phyloP scores from a whole-genome alignment of 805 yeast genomes.

The Metschnikowia lachancei region DNA sequence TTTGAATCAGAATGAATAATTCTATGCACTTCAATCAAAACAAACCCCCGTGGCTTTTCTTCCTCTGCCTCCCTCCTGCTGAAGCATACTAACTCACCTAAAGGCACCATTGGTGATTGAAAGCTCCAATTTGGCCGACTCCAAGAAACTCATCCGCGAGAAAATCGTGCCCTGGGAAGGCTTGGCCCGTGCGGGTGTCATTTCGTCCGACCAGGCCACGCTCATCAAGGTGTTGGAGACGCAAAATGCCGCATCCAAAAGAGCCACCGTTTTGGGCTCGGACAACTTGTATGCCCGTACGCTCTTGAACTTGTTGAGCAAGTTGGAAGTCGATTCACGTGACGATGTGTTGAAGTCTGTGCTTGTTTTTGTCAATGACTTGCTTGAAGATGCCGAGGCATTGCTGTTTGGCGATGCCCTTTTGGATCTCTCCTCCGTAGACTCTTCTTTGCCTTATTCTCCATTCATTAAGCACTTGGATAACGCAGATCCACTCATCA shows the following conservation, averaged over 20 bases:
- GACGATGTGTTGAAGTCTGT: conserved; percentile 67
- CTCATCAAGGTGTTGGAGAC: conserved; percentile 53
- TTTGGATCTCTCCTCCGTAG: conserved; percentile 40
- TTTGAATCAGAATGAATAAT: not conserved
- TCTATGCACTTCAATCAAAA: not conserved
- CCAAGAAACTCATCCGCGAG: conserved; percentile 65
- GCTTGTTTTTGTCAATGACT: conserved; percentile 60
- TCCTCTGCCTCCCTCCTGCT: not conserved
- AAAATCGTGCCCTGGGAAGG: conserved; percentile 93
- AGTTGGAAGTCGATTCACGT: conserved; percentile 42
- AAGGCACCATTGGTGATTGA: conserved; percentile 50
- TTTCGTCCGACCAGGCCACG: conserved; percentile 67
- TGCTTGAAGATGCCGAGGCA: conserved; percentile 40
- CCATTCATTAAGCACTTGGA: conserved; percentile 54
- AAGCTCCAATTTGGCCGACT: conserved; percentile 63
- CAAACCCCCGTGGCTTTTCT: not conserved
- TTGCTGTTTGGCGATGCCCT: conserved; percentile 39
- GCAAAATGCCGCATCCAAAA: conserved; percentile 42
- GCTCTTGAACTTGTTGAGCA: conserved; percentile 52
- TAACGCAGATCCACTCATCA: conserved; percentile 54
- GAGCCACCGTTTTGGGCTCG: conserved; percentile 41
- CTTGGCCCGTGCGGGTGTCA: conserved; percentile 66
- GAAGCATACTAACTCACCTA: conserved; percentile 9
- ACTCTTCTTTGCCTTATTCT: conserved; percentile 48
- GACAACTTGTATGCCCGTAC: conserved; percentile 54